These are phyloP conservation scores for Zymoseptoria tritici DNA, from an alignment of 2,329 filamentous ascomycete species.

Conservation along the genomic window DNA sequence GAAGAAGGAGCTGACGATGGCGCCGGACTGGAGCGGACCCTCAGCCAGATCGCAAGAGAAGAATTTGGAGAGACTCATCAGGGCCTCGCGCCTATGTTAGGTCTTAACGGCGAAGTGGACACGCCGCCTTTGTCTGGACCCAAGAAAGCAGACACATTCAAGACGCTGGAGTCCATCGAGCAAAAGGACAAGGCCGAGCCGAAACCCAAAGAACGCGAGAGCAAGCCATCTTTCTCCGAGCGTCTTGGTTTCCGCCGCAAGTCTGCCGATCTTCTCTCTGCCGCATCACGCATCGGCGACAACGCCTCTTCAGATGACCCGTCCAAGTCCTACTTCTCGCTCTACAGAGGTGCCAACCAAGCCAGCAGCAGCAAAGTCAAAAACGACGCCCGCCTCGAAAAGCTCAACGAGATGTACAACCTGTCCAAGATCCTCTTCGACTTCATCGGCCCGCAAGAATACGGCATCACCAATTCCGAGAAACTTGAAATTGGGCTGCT, in stretches of 20 bases:
- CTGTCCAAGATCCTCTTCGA: slow-evolving; percentile 93
- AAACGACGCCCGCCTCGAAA: slow-evolving; percentile 75
- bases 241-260: slow-evolving; percentile 47
- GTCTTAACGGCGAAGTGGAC: slow-evolving; percentile 6
- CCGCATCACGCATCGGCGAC: slow-evolving; percentile 7
- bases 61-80: slow-evolving; percentile 28
- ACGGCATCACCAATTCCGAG: slow-evolving; percentile 89
- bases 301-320: slow-evolving; percentile 31
- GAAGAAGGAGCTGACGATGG: slow-evolving; percentile 23
- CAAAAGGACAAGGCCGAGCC: not conserved
- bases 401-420: slow-evolving; percentile 85
- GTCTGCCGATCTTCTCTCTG: slow-evolving; percentile 36
- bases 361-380: slow-evolving; percentile 58
- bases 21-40: slow-evolving; percentile 22
- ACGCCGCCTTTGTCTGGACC: slow-evolving; percentile 14
- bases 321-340: slow-evolving; percentile 72
- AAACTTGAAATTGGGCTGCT: slow-evolving; percentile 97
- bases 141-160: slow-evolving; percentile 16
- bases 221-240: slow-evolving; percentile 32
- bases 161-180: slow-evolving; percentile 6
- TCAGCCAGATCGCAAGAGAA: slow-evolving; percentile 25
- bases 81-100: slow-evolving; percentile 13
- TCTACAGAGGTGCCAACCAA: slow-evolving; percentile 65
- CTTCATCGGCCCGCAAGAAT: slow-evolving; percentile 97
- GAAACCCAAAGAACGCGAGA: slow-evolving; percentile 6